Evolutionary conservation across 306 rosid genomes (phyloP).

Genomic region (Fagus crenata): DNA sequence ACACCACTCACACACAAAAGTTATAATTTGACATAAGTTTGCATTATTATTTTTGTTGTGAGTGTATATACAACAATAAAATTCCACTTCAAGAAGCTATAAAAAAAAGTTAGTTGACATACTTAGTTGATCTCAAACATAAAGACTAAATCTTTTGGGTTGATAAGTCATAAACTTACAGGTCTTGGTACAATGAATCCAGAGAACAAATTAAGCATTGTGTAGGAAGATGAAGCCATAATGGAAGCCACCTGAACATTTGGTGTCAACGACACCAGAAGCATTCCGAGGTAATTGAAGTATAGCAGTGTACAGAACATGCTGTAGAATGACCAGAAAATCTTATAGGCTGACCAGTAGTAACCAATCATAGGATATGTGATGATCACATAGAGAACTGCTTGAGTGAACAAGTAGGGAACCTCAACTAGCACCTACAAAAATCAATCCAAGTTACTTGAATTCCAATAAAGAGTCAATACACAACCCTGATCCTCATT

Average conservation of each 20-base stretch:
- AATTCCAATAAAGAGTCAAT: not conserved
- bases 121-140: no score
- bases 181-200: constrained; percentile 59
- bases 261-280: constrained; percentile 63
- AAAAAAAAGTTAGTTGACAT: no score
- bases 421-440: constrained; percentile 62
- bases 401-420: constrained; percentile 53
- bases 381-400: constrained; percentile 44
- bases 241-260: constrained; percentile 59
- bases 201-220: constrained; percentile 51
- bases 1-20: not conserved
- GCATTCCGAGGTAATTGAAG: constrained; percentile 65
- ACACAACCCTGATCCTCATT: not conserved
- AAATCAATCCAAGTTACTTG: not conserved
- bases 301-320: constrained; percentile 50
- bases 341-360: constrained; percentile 46
- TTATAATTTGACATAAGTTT: no score
- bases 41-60: not conserved
- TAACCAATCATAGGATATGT: constrained; percentile 67
- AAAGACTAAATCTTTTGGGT: no score
- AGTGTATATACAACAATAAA: not conserved
- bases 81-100: no score
- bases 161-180: constrained; percentile 37
- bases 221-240: constrained; percentile 46
- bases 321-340: constrained; percentile 59